phyloP scores from a whole-genome alignment of 2,329 filamentous ascomycete genomes.

The Hypomyces perniciosus region DNA sequence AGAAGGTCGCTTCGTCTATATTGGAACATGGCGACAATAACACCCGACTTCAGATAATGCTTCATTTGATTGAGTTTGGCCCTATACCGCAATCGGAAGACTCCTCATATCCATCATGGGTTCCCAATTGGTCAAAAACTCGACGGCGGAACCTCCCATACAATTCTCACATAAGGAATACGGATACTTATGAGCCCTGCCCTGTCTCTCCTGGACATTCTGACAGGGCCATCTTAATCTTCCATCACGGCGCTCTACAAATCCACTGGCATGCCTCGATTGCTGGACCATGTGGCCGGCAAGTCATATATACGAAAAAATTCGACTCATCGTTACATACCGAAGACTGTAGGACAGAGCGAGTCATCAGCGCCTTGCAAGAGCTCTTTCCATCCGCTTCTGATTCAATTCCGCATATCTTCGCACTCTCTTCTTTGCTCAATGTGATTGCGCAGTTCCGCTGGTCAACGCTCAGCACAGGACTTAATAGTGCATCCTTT shows the following conservation, averaged over 20 bases:
- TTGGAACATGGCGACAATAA: neutral
- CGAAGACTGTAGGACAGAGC: neutral
- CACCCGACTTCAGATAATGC: slow-evolving; percentile 2
- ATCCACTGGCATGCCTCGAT: slow-evolving; percentile 3
- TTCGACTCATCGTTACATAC: neutral
- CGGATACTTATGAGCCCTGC: slow-evolving; percentile 5
- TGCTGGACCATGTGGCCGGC: neutral
- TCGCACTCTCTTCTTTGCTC: neutral
- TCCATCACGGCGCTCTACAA: neutral
- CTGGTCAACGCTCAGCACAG: neutral
- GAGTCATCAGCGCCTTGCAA: neutral
- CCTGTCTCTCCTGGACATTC: slow-evolving; percentile 1
- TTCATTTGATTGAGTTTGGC: slow-evolving; percentile 9
- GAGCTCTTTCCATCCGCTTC: neutral
- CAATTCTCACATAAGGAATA: slow-evolving; percentile 1
- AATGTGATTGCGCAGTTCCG: neutral
- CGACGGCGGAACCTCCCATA: slow-evolving; percentile 5
- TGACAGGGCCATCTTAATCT: neutral
- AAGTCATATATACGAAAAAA: slow-evolving; percentile 1
- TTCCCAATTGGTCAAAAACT: slow-evolving; percentile 7
- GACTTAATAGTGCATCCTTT: neutral
- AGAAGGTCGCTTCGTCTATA: neutral
- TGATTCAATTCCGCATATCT: neutral
- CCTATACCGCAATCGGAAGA: neutral
- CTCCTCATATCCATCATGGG: slow-evolving; percentile 9